Base-by-base conservation (phyloP, 306 rosid species). In the Styphnolobium japonicum region DNA sequence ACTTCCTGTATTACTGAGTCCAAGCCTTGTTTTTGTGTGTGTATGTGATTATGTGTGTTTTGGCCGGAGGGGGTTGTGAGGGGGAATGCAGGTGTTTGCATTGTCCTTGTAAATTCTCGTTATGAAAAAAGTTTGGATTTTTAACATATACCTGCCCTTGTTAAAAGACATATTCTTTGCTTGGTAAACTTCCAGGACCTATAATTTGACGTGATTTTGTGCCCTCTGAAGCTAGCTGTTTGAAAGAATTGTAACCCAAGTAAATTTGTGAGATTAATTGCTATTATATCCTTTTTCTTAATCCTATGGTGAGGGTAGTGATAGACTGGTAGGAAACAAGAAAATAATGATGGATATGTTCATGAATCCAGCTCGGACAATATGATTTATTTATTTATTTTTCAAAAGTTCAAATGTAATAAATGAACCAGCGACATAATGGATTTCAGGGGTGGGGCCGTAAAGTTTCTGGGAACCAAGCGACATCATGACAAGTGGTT, bases 401-500 rank as follows among this genome's bases (percentile, higher is more conserved):
- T 23, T 3, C 8, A 8, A 7, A 49, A 52, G 22, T 53, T 5
- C 23, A 63, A 46, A 14, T 48, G 12, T 27, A 9, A 25, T 19
- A 8, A 9, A 27, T 76, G 70, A 51, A 42, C 48, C 67, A 78
- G 53, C 58, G 53, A 70, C 71, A 46, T 69, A 2, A 71, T 87
- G 79, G 42, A 82, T 84, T 76, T 75, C 89, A 95, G 98, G 98
- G 98, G 98, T 22, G 94, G 93, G 73, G 97, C 98, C 0, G 70
- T 92, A 55, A 87, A 83, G 82, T 91, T 93, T 85, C 73, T 92
- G 43, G 97, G 97, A 67, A 92, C 98, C 43, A 77, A 90, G 85
- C 93, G 92, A 37, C 97, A 92, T 83, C 98, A 92, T 45, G 96
- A 90, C 80, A 89, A 87, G 84, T 92, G 98, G 98, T 83, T 92